Base-by-base conservation (phyloP, 768 basidiomycete genomes). In the Serendipita vermifera region DNA sequence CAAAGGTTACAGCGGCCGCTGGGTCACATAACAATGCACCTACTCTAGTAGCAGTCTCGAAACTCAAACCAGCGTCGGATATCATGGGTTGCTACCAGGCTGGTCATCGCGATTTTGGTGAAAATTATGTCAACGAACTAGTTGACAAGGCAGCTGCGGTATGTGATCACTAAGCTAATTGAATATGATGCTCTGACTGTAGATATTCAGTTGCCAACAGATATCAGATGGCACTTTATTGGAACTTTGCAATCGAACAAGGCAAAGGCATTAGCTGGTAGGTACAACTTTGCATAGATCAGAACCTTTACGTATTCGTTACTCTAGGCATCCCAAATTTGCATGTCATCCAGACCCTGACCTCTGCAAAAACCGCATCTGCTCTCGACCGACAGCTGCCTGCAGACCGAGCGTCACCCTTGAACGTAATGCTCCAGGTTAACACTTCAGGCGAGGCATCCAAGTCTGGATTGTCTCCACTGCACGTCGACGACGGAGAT, bases 221-320 rank as follows among this genome's bases (percentile, higher is more conserved):
- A 88, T 60, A 90, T 98, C 62, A 77, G 83, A 59, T 98, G 94
- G 94, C 94, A 98, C 70, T 98, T 94, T 67, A 94, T 98, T 61
- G 94, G 94, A 5, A 80, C 84, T 2, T 70, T 97, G 17, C 92
- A 98, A 66, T 87, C 87, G 11, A 97, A 97, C 70, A 97, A 98
- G 68, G 81, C 84, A 29, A 97, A 93, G 70, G 71, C 72, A n/a
- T 77, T 94, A 14, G 89, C 92, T 31, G 71, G 93, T 91, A 56
- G 55, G 74, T 63, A 64, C 39, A n/a, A 17, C 33, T 27, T 29
- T 58, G 35, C 26, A 20, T 38, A 13, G 15, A 38, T 54, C 40
- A 3, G 29, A 11, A 15, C 36, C 22, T 41, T 55, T 33, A 27
- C 54, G n/a, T 5, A 26, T 3, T n/a, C n/a, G n/a, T n/a, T 48